Base-by-base conservation (phyloP, 163 green algal genomes). In the Volvox carteri region DNA sequence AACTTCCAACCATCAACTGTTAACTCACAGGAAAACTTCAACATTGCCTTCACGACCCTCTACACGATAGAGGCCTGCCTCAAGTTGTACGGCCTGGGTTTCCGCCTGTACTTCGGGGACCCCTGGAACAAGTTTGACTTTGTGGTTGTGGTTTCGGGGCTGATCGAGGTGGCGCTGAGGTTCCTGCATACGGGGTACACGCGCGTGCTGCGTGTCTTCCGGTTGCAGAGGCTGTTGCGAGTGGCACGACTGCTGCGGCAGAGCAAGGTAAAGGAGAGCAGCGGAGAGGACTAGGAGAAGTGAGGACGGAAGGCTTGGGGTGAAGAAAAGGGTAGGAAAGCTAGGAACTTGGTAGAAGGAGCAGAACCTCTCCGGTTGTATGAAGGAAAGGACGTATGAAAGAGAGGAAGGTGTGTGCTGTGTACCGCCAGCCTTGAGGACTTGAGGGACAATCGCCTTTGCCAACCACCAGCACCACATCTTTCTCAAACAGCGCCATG, bases 71-170 rank as follows among this genome's bases (percentile, higher is more conserved):
- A 97, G 91, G 84, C 90, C 0, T 62, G 67, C 1, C 39, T 97
- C 68, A 97, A 97, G 90, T 90, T 96, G 39, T 89, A 89, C 19
- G 91, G 78, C 42, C 90, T 95, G 46, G 92, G 87, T 1, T 52
- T 44, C 7, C 76, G 86, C 8, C 28, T 86, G n/a, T 90, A 80
- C 76, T 72, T 87, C 30, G 93, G 87, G 46, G 89, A 85, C 78
- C 86, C 86, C 48, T 98, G 96, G 96, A 97, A 97, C 94, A 92
- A 93, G 65, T 96, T 98, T 79, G 96, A 98, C 91, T 87, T 96
- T 19, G 39, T 94, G n/a, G 88, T 98, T 23, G 89, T 96, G n/a
- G 18, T 95, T 2, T 78, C 85, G 9, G 88, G 81, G 35, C 16
- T 93, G 6, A 33, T 95, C 5, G 93, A 96, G 76, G 58, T 95